phyloP scores from a whole-genome alignment of 225 moss, liverwort and hornwort genomes.

The Physcomitrellopsis africana region DNA sequence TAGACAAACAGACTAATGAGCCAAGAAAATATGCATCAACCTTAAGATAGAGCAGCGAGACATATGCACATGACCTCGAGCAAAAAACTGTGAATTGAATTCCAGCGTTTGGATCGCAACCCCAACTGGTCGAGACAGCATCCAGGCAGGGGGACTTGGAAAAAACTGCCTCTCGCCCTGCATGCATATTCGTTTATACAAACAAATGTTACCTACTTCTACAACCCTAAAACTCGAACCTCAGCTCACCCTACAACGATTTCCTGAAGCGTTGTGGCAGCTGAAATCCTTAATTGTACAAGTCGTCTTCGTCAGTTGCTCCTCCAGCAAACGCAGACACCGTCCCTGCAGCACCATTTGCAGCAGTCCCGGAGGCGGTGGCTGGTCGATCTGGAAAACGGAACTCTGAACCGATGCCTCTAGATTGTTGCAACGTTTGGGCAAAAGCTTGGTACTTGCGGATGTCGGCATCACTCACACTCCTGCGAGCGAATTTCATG shows the following conservation, averaged over 20 bases:
- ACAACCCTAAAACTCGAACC: constrained; percentile 34
- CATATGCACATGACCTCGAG: background rate
- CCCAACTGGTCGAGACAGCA: constrained; percentile 15
- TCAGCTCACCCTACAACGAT: constrained; percentile 40
- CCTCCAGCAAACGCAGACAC: constrained; percentile 67
- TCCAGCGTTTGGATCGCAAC: background rate
- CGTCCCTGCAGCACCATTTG: constrained; percentile 42
- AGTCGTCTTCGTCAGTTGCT: constrained; percentile 70
- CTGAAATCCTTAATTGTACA: constrained; percentile 67
- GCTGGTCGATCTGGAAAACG: constrained; percentile 72
- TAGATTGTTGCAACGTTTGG: constrained; percentile 79
- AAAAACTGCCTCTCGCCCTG: background rate
- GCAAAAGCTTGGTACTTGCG: constrained; percentile 74
- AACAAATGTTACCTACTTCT: constrained; percentile 34
- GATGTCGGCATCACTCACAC: constrained; percentile 82
- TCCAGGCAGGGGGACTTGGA: background rate
- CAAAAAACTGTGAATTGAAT: background rate
- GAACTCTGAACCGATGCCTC: constrained; percentile 80
- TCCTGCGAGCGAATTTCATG: constrained; percentile 77
- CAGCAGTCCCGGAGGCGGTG: constrained; percentile 39
- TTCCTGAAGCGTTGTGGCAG: constrained; percentile 48
- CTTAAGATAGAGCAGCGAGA: no score
- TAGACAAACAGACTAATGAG: no score
- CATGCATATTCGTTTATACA: constrained; percentile 36
- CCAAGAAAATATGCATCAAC: no score